phyloP scores from a whole-genome alignment of 805 yeast genomes.

The Candida broadrunensis region DNA sequence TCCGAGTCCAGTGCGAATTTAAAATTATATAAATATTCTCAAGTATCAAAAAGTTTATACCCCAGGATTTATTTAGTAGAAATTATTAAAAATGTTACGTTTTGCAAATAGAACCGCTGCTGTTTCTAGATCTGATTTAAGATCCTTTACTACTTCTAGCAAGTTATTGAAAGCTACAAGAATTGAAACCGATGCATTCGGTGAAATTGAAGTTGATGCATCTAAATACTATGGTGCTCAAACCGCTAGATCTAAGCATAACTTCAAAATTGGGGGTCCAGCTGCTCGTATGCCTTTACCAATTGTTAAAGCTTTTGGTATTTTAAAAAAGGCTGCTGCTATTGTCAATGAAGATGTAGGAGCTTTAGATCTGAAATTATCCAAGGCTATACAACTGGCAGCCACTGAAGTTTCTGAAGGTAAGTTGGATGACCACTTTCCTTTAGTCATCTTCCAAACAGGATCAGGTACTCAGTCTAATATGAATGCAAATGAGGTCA shows the following conservation, averaged over 20 bases:
- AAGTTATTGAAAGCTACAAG: slow-evolving; percentile 40
- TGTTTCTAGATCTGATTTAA: slow-evolving; percentile 10
- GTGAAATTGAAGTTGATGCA: slow-evolving; percentile 87
- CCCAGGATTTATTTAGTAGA: not conserved
- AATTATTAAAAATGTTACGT: slow-evolving; percentile 22
- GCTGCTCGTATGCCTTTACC: slow-evolving; percentile 92
- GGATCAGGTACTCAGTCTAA: slow-evolving; percentile 98
- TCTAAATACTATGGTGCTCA: slow-evolving; percentile 98
- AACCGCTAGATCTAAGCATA: slow-evolving; percentile 88
- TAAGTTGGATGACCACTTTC: slow-evolving; percentile 90
- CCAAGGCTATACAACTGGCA: slow-evolving; percentile 85
- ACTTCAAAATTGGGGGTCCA: slow-evolving; percentile 94
- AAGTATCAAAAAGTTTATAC: not conserved
- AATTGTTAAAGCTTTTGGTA: slow-evolving; percentile 86
- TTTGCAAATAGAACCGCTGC: slow-evolving; percentile 13
- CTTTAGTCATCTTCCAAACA: slow-evolving; percentile 97
- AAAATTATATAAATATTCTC: no score
- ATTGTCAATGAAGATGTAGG: slow-evolving; percentile 84
- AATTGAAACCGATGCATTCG: slow-evolving; percentile 93
- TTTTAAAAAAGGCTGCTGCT: slow-evolving; percentile 92
- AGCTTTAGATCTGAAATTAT: slow-evolving; percentile 72
- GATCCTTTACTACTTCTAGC: slow-evolving; percentile 29
- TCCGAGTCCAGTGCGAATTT: no score
- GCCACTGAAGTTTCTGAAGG: slow-evolving; percentile 95
- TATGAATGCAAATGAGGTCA: slow-evolving; percentile 99